A percentile compares a stretch with the other conserved stretches of the same genome.
phyloP scores from a whole-genome alignment of 352 stramenopile species.

The Pelagophyceae sp. region DNA sequence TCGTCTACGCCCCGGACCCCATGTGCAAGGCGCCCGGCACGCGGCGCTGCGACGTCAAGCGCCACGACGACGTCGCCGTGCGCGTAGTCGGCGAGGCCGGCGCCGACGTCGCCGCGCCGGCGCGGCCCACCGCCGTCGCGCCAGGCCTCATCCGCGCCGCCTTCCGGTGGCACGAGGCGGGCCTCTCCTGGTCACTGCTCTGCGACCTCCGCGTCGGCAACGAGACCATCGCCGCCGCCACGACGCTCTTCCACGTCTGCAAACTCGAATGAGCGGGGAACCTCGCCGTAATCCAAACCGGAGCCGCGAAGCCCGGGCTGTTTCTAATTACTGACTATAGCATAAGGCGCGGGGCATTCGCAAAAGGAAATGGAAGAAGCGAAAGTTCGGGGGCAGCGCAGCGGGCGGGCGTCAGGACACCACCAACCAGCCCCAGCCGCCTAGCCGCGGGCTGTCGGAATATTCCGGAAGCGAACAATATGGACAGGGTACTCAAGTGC shows the following conservation, averaged over 20 bases:
- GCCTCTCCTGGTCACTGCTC: background rate
- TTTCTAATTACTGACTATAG: too few relatives aligned
- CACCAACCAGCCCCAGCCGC: too few relatives aligned
- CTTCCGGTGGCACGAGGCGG: background rate
- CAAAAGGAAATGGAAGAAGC: too few relatives aligned
- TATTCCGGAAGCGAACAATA: too few relatives aligned
- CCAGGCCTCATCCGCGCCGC: background rate
- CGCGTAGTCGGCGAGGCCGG: background rate
- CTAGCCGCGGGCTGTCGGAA: too few relatives aligned
- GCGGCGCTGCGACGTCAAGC: background rate
- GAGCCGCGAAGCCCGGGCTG: too few relatives aligned
- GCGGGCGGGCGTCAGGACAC: too few relatives aligned
- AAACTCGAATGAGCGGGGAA: too few relatives aligned
- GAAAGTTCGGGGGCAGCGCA: too few relatives aligned
- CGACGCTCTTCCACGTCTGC: constrained; percentile 7
- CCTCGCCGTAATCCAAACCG: too few relatives aligned
- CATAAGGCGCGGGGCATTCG: too few relatives aligned
- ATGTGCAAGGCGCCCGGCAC: background rate
- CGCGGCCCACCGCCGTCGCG: background rate
- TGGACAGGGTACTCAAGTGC: too few relatives aligned
- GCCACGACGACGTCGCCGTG: background rate
- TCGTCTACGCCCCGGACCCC: background rate
- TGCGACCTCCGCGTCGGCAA: background rate
- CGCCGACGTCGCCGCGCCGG: background rate
- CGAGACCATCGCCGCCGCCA: background rate